Evolutionary conservation across 257 asterid species (phyloP), one percentile per base, ranked within the genome.

Genomic region (Perilla frutescens): DNA sequence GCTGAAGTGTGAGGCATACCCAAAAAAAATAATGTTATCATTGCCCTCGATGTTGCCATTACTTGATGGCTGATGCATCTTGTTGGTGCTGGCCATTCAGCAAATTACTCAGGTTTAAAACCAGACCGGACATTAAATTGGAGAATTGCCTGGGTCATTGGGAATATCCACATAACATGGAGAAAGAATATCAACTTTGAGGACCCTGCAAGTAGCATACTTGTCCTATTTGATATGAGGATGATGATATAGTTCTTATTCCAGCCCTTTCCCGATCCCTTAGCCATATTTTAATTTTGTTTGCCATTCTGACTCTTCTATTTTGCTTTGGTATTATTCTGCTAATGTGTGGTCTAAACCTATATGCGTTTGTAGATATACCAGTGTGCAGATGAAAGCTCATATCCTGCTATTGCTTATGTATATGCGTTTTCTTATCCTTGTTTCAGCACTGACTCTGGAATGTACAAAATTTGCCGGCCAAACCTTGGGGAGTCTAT

Each of bases 401-500:
- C 63, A 56, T 43, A 11, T 63, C 41, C 34, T 70, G 66, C 51
- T 32, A 68, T 59, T 60, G 53, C 57, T 65, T 12, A 68, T 71
- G 10, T 79, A 37, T 74, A 62, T 70, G 56, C 15, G 15, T 75
- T 66, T 63, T 64, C 10, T 79, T 74, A 48, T 80, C 66, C 66
- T 69, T 62, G 68, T 67, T 87, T 78, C 90, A 95, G 99, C 69
- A 81, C 87, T 83, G 86, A 85, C 77, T 82, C 96, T 67, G 90
- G 91, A 78, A 70, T 81, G 85, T 90, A 80, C 88, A 90, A 90
- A 85, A 82, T 95, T 76, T 88, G 58, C 82, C 97, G 99, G 58
- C 99, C 98, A 61, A 85, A 93, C 73, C 83, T 87, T 37, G 98
- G 99, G 81, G 99, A 91, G 81, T 89, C 96, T 68, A 82, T 94